phyloP scores from a whole-genome alignment of 768 basidiomycete species.

The Cubamyces sp. region DNA sequence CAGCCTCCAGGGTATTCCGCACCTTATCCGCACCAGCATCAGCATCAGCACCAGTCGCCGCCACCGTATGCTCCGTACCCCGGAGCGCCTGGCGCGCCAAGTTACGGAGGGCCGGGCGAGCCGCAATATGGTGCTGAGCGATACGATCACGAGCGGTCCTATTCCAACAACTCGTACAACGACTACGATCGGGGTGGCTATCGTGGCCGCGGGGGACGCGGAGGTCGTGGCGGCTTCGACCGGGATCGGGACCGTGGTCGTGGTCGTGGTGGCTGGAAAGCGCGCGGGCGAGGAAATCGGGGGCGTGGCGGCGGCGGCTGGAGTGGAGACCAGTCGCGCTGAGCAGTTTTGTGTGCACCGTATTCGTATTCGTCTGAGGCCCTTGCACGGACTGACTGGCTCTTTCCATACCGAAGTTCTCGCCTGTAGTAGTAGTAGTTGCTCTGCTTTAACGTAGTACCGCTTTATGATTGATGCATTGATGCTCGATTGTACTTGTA shows the following conservation, averaged over 20 bases:
- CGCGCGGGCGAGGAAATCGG: not conserved
- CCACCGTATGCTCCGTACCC: conserved; percentile 24
- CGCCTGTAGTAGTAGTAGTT: no score
- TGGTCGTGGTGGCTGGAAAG: not conserved
- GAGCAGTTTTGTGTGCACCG: not conserved
- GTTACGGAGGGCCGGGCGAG: not conserved
- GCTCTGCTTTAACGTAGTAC: no score
- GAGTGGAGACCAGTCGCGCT: not conserved
- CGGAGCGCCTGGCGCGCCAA: conserved; percentile 4
- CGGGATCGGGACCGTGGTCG: not conserved
- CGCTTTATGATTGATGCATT: no score
- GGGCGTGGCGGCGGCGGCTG: not conserved
- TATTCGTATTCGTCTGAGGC: not conserved
- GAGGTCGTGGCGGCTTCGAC: not conserved
- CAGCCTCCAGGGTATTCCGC: conserved; percentile 25
- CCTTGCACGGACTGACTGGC: no score
- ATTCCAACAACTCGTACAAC: not conserved
- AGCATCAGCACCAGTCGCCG: not conserved
- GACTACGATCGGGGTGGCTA: not conserved
- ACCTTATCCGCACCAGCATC: conserved; percentile 32
- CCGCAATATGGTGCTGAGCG: conserved; percentile 35
- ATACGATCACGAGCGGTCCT: conserved; percentile 21
- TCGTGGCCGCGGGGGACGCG: not conserved
- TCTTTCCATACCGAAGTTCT: no score
- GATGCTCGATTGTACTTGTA: no score